A percentile compares a stretch with the other conserved stretches of the same genome.
Evolutionary conservation across 2,329 filamentous ascomycete genomes (phyloP).

Genomic region (Fusarium ramigenum): DNA sequence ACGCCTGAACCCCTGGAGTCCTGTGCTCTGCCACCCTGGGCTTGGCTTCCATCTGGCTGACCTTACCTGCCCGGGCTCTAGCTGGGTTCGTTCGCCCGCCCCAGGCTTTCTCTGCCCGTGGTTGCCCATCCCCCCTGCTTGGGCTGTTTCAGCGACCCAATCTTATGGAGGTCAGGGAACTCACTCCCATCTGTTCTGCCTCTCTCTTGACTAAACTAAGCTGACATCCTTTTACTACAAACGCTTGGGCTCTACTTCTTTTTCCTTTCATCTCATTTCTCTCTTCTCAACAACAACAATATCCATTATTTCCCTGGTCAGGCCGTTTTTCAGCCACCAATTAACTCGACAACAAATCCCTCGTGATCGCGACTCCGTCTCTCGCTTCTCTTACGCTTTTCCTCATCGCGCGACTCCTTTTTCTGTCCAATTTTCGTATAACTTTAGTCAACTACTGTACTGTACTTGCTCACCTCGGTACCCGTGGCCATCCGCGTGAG

Average conservation of each 20-base stretch:
- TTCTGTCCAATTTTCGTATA: constrained; percentile 20
- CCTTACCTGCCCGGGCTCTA: neutral
- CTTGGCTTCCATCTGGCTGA: neutral
- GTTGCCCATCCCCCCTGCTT: constrained; percentile 11
- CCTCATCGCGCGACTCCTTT: constrained; percentile 22
- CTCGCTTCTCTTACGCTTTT: constrained; percentile 25
- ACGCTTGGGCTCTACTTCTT: constrained; percentile 26
- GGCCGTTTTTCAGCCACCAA: constrained; percentile 27
- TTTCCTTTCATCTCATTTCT: constrained; percentile 33
- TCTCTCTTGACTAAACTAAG: constrained; percentile 12
- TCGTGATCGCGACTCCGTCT: constrained; percentile 27
- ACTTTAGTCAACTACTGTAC: constrained; percentile 3
- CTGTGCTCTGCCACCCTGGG: constrained; percentile 26
- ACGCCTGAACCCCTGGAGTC: constrained; percentile 30
- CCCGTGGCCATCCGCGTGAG: constrained; percentile 23
- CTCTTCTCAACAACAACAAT: constrained; percentile 21
- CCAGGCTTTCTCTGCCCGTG: neutral
- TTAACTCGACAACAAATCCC: neutral
- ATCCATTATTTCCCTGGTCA: constrained; percentile 15
- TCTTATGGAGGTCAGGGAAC: constrained; percentile 4
- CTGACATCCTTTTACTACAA: constrained; percentile 30
- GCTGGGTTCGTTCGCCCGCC: neutral
- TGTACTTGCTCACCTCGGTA: neutral
- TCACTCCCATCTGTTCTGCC: neutral
- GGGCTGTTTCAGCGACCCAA: constrained; percentile 30